phyloP scores from a whole-genome alignment of 352 stramenopile species.

The Pilasporangium apinafurcum region DNA sequence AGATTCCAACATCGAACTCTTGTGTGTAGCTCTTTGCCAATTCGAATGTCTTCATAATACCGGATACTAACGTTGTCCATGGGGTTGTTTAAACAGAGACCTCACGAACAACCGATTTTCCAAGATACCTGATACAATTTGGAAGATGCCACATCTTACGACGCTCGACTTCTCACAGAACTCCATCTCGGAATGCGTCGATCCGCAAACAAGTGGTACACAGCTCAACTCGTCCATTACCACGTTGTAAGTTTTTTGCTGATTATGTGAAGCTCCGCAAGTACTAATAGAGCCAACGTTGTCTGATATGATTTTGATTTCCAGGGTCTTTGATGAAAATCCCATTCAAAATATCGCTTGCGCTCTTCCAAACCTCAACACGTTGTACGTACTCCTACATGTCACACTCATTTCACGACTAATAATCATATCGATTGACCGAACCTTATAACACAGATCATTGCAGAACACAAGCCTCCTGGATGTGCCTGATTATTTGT shows the following conservation, averaged over 20 bases:
- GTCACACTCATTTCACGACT: neutral
- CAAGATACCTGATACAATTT: constrained; percentile 13
- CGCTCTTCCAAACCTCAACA: constrained; percentile 10
- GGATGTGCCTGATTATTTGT: constrained; percentile 9
- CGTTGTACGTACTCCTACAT: constrained; percentile 4
- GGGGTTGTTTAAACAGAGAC: constrained; percentile 8
- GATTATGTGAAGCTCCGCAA: neutral
- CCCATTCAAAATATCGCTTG: constrained; percentile 9
- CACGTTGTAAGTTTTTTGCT: constrained; percentile 4
- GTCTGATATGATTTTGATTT: neutral
- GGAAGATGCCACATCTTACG: constrained; percentile 18
- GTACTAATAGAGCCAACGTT: neutral
- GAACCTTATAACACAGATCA: constrained; percentile 8
- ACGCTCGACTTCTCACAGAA: constrained; percentile 23
- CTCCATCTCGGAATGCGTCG: constrained; percentile 11
- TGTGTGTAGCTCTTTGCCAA: constrained; percentile 14
- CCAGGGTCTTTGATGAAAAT: constrained; percentile 16
- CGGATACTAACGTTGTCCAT: neutral
- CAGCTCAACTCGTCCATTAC: constrained; percentile 5
- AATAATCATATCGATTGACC: neutral
- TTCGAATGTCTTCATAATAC: neutral
- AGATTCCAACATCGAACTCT: constrained; percentile 16
- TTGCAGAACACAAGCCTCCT: constrained; percentile 14
- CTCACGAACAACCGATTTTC: constrained; percentile 20
- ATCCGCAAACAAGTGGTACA: neutral